Base-by-base conservation (phyloP, 345 rosid genomes). In the Eucalyptus leucophloia region DNA sequence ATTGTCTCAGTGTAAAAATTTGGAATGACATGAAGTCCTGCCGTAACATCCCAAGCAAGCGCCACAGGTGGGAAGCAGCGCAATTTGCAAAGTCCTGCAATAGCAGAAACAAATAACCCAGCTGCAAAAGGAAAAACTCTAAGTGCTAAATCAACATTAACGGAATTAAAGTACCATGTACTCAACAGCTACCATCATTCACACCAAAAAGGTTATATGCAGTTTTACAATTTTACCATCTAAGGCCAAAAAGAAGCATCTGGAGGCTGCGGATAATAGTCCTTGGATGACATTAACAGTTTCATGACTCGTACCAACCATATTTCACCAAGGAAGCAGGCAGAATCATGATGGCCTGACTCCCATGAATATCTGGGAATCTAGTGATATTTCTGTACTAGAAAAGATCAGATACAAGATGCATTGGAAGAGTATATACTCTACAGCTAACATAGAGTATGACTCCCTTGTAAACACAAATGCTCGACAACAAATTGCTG, bases 21-120 rank as follows among this genome's bases (percentile, higher is more conserved):
- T 86, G 99, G 98, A 92, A 96, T 93, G 72, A 96, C 89, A 83
- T 98, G 95, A 87, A 96, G 94, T 86, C 99, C 99, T 86, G 98
- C 94, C 51, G 93, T 94, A 67, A 96, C 91, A 93, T 97, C 99
- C 99, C 99, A 98, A 90, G 96, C 99, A 93, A 98, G 96, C 82
- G 97, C 99, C 54, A 95, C 96, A 60, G 99, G 99, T 90, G 99
- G 99, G 92, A 98, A 98, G 91, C 99, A 98, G 72, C 99, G 98
- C 92, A 97, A 89, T 92, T 95, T 98, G 95, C 99, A 98, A 93
- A 98, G 97, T 90, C 94, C 99, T 98, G 95, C 86, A 94, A 86
- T 89, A 85, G n/a, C 81, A 86, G 77, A 87, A 89, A 86, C 19
- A 12, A 56, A 19, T 86, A 34, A 16, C 67, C 88, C 56, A 49